phyloP scores from a whole-genome alignment of 2,329 filamentous ascomycete genomes.

The Colletotrichum sojae region DNA sequence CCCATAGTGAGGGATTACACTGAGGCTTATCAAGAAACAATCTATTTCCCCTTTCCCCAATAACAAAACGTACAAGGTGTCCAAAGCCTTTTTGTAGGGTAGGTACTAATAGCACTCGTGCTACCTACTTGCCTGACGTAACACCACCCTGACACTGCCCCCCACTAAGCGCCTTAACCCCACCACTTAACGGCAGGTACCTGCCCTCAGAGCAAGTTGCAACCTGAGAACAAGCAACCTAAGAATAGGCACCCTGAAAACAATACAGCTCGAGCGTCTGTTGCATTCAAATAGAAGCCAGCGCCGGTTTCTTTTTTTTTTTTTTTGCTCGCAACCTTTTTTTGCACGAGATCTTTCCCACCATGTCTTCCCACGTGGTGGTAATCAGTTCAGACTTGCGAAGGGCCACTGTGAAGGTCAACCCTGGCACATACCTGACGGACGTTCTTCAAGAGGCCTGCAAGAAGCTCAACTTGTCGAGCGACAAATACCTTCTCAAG shows the following conservation, averaged over 20 bases:
- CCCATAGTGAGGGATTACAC: too few relatives aligned
- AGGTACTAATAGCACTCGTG: not conserved
- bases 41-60: too few relatives aligned
- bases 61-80: too few relatives aligned
- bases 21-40: too few relatives aligned
- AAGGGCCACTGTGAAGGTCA: constrained; percentile 86
- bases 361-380: constrained; percentile 89
- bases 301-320: too few relatives aligned
- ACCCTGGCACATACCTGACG: constrained; percentile 82
- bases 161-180: constrained; percentile 34
- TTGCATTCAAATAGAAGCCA: too few relatives aligned
- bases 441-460: constrained; percentile 93
- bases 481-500: constrained; percentile 86
- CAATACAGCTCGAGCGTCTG: too few relatives aligned
- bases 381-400: constrained; percentile 87
- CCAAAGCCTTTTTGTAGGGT: too few relatives aligned
- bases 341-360: constrained; percentile 41
- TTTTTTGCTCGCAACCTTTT: not conserved
- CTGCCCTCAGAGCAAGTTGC: constrained; percentile 3
- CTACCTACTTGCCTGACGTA: constrained; percentile 20
- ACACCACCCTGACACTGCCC: constrained; percentile 15
- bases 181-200: constrained; percentile 19
- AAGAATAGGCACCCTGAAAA: too few relatives aligned
- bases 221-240: not conserved
- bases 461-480: constrained; percentile 80